phyloP scores from a whole-genome alignment of 2,329 filamentous ascomycete species.

The Herpotrichia juniperi region DNA sequence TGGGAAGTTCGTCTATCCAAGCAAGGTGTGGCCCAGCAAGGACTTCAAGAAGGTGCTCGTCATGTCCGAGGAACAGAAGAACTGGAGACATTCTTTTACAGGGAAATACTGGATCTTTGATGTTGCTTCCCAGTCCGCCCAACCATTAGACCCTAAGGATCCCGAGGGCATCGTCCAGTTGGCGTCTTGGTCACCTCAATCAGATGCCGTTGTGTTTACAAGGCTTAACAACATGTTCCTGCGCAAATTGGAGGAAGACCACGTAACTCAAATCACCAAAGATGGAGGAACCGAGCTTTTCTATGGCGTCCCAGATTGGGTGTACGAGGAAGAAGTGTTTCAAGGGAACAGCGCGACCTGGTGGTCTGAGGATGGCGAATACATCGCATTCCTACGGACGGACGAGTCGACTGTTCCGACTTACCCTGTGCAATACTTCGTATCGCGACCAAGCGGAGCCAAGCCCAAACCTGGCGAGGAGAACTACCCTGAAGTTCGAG shows the following conservation, averaged over 20 bases:
- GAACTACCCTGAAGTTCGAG: constrained; percentile 84
- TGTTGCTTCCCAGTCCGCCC: constrained; percentile 76
- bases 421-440: constrained; percentile 91
- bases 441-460: constrained; percentile 81
- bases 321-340: constrained; percentile 90
- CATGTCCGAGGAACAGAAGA: constrained; percentile 72
- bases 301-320: constrained; percentile 97
- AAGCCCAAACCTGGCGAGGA: constrained; percentile 74
- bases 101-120: constrained; percentile 92
- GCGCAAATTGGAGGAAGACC: constrained; percentile 66
- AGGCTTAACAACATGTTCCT: constrained; percentile 89
- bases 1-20: constrained; percentile 62
- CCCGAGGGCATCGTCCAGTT: constrained; percentile 74
- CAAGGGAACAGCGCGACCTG: constrained; percentile 81
- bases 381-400: constrained; percentile 88
- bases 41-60: constrained; percentile 87
- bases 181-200: constrained; percentile 86
- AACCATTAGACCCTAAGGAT: constrained; percentile 76
- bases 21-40: constrained; percentile 74
- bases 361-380: constrained; percentile 92
- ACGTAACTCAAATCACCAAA: constrained; percentile 75
- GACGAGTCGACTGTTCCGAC: constrained; percentile 92
- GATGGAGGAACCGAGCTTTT: constrained; percentile 90
- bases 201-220: constrained; percentile 88
- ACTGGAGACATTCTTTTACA: constrained; percentile 90